phyloP scores from a whole-genome alignment of 2,329 filamentous ascomycete species.

The Aspergillus piperis region DNA sequence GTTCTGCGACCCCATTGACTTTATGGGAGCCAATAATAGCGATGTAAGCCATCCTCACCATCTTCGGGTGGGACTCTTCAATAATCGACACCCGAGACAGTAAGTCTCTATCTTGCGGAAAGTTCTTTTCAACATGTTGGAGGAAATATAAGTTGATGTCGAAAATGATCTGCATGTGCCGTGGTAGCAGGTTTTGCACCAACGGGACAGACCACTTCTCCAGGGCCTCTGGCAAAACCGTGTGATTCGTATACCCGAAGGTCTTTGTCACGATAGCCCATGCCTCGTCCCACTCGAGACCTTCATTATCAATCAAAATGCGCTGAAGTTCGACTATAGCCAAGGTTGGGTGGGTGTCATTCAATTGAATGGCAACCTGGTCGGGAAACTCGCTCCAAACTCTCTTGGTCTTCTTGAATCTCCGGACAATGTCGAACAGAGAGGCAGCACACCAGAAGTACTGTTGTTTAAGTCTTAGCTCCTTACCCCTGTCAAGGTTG shows the following conservation, averaged over 20 bases:
- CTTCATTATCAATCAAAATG: constrained; percentile 85
- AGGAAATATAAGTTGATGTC: constrained; percentile 97
- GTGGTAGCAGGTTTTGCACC: constrained; percentile 86
- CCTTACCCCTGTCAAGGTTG: constrained; percentile 93
- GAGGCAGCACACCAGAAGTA: constrained; percentile 99
- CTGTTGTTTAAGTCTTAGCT: constrained; percentile 96
- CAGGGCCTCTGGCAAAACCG: constrained; percentile 90
- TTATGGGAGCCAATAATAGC: constrained; percentile 98
- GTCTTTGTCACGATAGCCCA: constrained; percentile 78
- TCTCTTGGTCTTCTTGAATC: constrained; percentile 96
- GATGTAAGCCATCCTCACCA: constrained; percentile 95
- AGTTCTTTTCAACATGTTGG: constrained; percentile 83
- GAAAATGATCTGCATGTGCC: constrained; percentile 96
- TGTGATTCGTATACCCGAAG: constrained; percentile 98
- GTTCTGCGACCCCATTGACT: constrained; percentile 95
- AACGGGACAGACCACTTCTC: constrained; percentile 98
- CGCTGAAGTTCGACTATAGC: constrained; percentile 95
- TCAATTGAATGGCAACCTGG: constrained; percentile 95
- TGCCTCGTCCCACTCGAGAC: constrained; percentile 87
- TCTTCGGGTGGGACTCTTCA: constrained; percentile 94
- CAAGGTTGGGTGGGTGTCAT: constrained; percentile 95
- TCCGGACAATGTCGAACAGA: constrained; percentile 89
- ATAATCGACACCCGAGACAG: constrained; percentile 91
- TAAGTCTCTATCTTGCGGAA: constrained; percentile 86
- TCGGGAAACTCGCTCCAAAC: constrained; percentile 90